phyloP scores from a whole-genome alignment of 805 yeast genomes.

The Schwanniomyces pseudopolymorphus region DNA sequence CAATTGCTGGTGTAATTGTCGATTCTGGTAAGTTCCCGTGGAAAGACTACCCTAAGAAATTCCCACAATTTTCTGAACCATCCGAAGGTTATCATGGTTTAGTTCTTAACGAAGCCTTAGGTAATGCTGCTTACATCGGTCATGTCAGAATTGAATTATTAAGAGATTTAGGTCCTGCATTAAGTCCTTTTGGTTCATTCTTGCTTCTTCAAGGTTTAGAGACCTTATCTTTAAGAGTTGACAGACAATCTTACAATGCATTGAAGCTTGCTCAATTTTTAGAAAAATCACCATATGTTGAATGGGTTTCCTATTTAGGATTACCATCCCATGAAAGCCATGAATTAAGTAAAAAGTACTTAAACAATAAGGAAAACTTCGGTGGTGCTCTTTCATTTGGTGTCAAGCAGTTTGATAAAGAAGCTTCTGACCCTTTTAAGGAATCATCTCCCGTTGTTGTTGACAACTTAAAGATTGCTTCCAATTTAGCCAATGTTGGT shows the following conservation, averaged over 20 bases:
- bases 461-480: slow-evolving; percentile 78
- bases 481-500: slow-evolving; percentile 95
- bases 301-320: slow-evolving; percentile 94
- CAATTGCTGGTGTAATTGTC: slow-evolving; percentile 87
- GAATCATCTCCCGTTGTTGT: slow-evolving; percentile 83
- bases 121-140: slow-evolving; percentile 73
- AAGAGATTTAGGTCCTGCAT: slow-evolving; percentile 89
- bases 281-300: slow-evolving; percentile 69
- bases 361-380: slow-evolving; percentile 51
- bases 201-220: slow-evolving; percentile 88
- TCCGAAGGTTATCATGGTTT: slow-evolving; percentile 93
- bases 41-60: slow-evolving; percentile 79
- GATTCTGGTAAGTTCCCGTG: slow-evolving; percentile 95
- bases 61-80: slow-evolving; percentile 89
- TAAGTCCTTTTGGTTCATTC: slow-evolving; percentile 88
- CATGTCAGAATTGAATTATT: slow-evolving; percentile 81
- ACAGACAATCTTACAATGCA: slow-evolving; percentile 86
- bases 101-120: slow-evolving; percentile 77
- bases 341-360: slow-evolving; percentile 79
- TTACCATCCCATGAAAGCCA: slow-evolving; percentile 76
- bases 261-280: slow-evolving; percentile 75
- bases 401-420: slow-evolving; percentile 61
- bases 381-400: slow-evolving; percentile 92
- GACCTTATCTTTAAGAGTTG: slow-evolving; percentile 89
- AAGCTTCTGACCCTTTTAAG: slow-evolving; percentile 58